Percentiles rank a stretch among this genome's conserved stretches.
phyloP scores from a whole-genome alignment of 257 asterid genomes.

The Solanum infundibuliforme region DNA sequence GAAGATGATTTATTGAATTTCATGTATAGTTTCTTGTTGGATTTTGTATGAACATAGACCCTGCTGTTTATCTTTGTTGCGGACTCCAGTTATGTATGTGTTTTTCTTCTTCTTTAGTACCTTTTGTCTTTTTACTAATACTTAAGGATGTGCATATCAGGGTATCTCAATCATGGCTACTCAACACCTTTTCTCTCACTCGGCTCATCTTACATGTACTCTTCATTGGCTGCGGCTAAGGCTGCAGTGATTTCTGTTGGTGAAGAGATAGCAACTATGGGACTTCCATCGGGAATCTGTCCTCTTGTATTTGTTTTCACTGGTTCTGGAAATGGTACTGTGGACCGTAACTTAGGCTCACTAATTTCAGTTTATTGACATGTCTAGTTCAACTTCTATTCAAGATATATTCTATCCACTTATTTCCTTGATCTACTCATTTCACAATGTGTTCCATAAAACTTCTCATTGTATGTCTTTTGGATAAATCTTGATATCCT shows the following conservation, averaged over 20 bases:
- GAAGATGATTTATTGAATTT: background rate
- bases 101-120: background rate
- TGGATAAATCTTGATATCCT: background rate
- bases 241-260: conserved; percentile 93
- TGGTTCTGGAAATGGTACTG: conserved; percentile 85
- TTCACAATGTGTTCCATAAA: background rate
- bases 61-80: background rate
- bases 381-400: background rate
- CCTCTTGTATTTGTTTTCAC: conserved; percentile 90
- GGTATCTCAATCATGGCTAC: conserved; percentile 86
- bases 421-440: background rate
- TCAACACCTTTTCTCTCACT: conserved; percentile 91
- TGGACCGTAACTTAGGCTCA: background rate
- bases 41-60: background rate
- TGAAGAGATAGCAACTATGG: conserved; percentile 90
- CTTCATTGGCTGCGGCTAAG: conserved; percentile 92
- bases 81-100: background rate
- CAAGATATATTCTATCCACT: background rate
- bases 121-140: background rate
- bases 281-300: conserved; percentile 76
- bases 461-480: background rate
- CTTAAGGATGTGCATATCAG: conserved; percentile 22
- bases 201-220: conserved; percentile 90
- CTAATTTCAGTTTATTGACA: background rate
- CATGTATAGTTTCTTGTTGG: background rate